Evolutionary conservation across 495 filamentous ascomycete genomes (phyloP), one percentile per base, ranked within the genome.

Genomic region (Saxophila tyrrhenica): DNA sequence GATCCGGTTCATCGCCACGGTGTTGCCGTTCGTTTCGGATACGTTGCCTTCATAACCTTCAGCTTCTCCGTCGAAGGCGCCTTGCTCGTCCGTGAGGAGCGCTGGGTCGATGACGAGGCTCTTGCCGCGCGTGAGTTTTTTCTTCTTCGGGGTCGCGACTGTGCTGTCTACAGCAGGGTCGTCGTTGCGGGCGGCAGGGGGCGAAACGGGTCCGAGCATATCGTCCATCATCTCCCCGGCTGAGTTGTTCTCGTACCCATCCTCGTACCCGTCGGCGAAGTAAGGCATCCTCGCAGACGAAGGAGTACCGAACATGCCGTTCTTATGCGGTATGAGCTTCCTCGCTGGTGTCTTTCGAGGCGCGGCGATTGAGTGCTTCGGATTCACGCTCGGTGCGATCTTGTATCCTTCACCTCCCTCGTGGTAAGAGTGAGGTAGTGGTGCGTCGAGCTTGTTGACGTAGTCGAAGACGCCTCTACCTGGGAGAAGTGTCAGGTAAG

Each of bases 241-340:
- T 9, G n/a, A n/a, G n/a, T 13, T 25, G 45, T 48, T 48, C 21
- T n/a, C 8, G 41, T 8, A 44, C 13, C 13, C 41, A 8, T 21
- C 15, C 7, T n/a, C 41, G 41, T 21, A 44, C 8, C n/a, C 16
- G 41, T 9, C 35, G 35, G n/a, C 35, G 35, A 39, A n/a, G n/a
- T n/a, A n/a, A n/a, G n/a, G n/a, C n/a, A n/a, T n/a, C n/a, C n/a
- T n/a, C n/a, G n/a, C n/a, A n/a, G n/a, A n/a, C n/a, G n/a, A n/a
- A n/a, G n/a, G n/a, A n/a, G n/a, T n/a, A n/a, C n/a, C 23, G 48
- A 50, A 50, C 48, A 50, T 50, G 10, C 48, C 48, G 19, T 3
- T 8, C 20, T 50, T 50, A 10, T 20, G 19, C 19, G 48, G 48
- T 20, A 19, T 19, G 17, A 50, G 48, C 20, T 48, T 48, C 21